Base-by-base conservation (phyloP, 1,284 basidiomycete species). In the Ustilago bromivora region DNA sequence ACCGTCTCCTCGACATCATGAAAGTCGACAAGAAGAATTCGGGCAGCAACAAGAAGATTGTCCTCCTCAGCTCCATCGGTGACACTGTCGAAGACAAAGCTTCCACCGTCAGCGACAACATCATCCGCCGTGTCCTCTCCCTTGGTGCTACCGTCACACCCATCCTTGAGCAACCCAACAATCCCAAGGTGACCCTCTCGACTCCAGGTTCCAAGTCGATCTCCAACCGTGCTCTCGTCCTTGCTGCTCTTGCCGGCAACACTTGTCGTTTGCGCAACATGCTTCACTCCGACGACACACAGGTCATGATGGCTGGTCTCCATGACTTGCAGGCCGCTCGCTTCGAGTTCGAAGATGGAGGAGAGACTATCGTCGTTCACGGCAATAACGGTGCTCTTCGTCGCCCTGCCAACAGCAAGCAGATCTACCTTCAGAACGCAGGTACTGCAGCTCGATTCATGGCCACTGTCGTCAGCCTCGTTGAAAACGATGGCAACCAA, bases 361-460 rank as follows among this genome's bases (percentile, higher is more conserved):
- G 93, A 32, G 95, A 97, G 87, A 96, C 95, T 0, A 90, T 99
- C 38, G 92, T 99, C 52, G 96, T 99, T 19, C 88, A 92, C 68
- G 96, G 96, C 41, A 94, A 95, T 15, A 89, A 90, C 71, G 96
- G 96, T 4, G 89, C 88, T 3, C 90, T 99, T n/a, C 52, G 70
- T 38, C 64, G 68, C 15, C 80, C 79, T 10, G 53, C 60, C 41
- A 70, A 69, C 53, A 92, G 91, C 74, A 95, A 94, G 87, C 93
- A 97, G 83, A 88, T 99, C 61, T 99, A 98, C 87, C 92, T 99
- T 52, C 94, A 94, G 57, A 99, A 99, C 84, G 96, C 96, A 7
- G 97, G 97, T 34, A 99, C 97, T 0, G 97, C 97, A 12, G 95
- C 96, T 6, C 93, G 97, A 52, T 99, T 99, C 91, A 90, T 99